Percentiles rank a stretch among this genome's conserved stretches.
Evolutionary conservation across 352 stramenopile genomes (phyloP).

Genomic region (Halophytophthora batemanensis): DNA sequence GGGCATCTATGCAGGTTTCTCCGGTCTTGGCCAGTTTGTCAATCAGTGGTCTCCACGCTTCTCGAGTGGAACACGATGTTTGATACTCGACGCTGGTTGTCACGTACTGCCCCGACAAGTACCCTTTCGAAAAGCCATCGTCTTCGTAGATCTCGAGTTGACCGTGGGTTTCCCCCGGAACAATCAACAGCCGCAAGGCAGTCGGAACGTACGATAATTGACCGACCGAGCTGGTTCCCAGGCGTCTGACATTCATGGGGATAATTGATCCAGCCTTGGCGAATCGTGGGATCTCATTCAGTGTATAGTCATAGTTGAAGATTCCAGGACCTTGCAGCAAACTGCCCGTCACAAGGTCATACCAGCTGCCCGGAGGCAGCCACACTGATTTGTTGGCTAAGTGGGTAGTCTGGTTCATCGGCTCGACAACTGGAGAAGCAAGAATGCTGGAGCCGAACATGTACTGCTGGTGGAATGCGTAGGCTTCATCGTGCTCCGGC

Average conservation of each 20-base stretch:
- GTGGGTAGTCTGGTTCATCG: slow-evolving; percentile 20
- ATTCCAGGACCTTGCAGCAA: slow-evolving; percentile 20
- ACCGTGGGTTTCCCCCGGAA: slow-evolving; percentile 11
- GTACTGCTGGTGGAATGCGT: slow-evolving; percentile 34
- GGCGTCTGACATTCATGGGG: slow-evolving; percentile 3
- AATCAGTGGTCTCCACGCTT: too few species aligned
- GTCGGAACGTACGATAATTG: slow-evolving; percentile 12
- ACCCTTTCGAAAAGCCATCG: slow-evolving; percentile 27
- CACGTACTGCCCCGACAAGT: slow-evolving; percentile 11
- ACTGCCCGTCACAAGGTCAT: slow-evolving; percentile 25
- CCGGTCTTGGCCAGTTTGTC: too few species aligned
- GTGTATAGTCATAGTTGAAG: slow-evolving; percentile 18
- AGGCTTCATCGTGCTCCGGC: slow-evolving; percentile 34
- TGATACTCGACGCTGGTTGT: slow-evolving; percentile 20
- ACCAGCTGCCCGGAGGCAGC: slow-evolving; percentile 47
- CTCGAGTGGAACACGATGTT: slow-evolving; percentile 1
- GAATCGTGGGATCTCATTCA: slow-evolving; percentile 33
- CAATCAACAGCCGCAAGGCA: slow-evolving; percentile 21
- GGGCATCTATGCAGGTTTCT: too few species aligned
- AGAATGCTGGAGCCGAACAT: slow-evolving; percentile 40
- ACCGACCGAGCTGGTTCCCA: slow-evolving; percentile 14
- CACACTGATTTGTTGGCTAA: slow-evolving; percentile 26
- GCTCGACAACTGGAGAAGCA: slow-evolving; percentile 34
- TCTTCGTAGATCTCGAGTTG: slow-evolving; percentile 29
- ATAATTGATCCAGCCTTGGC: slow-evolving; percentile 28